These are phyloP conservation scores for Pleurotus sapidus DNA, from an alignment of 768 basidiomycete species.

Conservation along the genomic window DNA sequence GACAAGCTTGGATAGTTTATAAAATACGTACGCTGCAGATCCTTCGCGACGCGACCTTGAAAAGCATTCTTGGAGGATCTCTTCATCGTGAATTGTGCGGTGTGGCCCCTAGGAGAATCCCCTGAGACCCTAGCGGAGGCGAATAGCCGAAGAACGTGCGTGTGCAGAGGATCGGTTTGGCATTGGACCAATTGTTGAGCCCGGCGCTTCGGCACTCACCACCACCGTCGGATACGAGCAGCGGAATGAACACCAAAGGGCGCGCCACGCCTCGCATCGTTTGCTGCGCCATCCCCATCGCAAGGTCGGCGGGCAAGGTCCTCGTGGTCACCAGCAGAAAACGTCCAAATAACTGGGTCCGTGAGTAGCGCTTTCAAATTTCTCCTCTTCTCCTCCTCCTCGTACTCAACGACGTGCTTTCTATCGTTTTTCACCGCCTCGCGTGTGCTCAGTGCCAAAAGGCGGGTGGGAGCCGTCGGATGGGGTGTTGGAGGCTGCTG, in stretches of 20 bases:
- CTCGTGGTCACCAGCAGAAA: conserved; percentile 85
- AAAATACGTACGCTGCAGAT: too few species aligned
- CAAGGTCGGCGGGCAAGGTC: conserved; percentile 69
- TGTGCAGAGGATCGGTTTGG: conserved; percentile 29
- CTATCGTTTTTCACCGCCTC: too few species aligned
- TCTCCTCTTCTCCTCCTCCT: conserved; percentile 3
- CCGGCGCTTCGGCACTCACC: neutral
- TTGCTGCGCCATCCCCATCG: conserved; percentile 87
- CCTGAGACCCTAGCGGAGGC: neutral
- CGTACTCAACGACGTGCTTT: neutral
- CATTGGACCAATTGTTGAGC: conserved; percentile 10
- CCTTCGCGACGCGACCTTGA: too few species aligned
- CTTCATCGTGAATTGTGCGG: too few species aligned
- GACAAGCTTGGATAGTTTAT: too few species aligned
- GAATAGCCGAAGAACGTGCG: conserved; percentile 53
- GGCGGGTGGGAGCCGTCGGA: conserved; percentile 88
- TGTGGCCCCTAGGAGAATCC: too few species aligned
- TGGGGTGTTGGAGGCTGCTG: conserved; percentile 80
- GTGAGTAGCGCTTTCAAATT: conserved; percentile 51
- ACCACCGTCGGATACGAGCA: conserved; percentile 5
- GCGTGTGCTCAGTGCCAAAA: conserved; percentile 67
- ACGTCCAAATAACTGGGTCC: conserved; percentile 78
- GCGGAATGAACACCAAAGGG: conserved; percentile 62
- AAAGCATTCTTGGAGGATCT: too few species aligned
- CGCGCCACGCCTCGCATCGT: conserved; percentile 81